Percentiles rank a stretch among this genome's conserved stretches.
phyloP scores from a whole-genome alignment of 306 rosid genomes.

The Vicia faba region DNA sequence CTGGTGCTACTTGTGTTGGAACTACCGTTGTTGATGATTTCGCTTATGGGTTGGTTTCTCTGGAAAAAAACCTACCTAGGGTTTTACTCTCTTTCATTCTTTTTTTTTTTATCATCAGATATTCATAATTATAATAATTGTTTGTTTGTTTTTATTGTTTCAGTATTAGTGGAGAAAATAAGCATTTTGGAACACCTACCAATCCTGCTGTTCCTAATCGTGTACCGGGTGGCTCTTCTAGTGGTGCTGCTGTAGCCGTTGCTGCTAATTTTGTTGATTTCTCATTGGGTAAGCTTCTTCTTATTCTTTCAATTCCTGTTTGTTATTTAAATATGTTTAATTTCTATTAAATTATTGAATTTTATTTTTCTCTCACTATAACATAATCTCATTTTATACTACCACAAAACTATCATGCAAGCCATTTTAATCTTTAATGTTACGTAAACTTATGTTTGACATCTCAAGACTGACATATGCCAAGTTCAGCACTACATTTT shows the following conservation, averaged over 20 bases:
- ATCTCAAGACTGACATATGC: no score
- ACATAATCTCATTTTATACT: no score
- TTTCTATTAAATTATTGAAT: no score
- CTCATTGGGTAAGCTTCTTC: constrained; percentile 70
- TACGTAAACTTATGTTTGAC: no score
- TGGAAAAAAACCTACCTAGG: background rate
- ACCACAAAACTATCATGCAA: no score
- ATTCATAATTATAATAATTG: background rate
- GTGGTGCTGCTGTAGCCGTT: constrained; percentile 97
- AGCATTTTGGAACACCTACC: constrained; percentile 78
- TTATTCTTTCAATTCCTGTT: no score
- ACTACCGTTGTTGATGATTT: constrained; percentile 78
- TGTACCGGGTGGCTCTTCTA: constrained; percentile 85
- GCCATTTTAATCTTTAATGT: no score
- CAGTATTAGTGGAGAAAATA: constrained; percentile 85
- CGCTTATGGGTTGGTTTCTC: constrained; percentile 62
- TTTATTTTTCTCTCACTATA: no score
- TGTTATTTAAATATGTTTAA: no score
- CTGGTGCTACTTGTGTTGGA: constrained; percentile 86
- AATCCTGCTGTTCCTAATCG: constrained; percentile 75
- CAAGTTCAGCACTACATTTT: no score
- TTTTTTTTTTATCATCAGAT: background rate
- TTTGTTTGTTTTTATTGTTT: constrained; percentile 30
- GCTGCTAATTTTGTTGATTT: constrained; percentile 87
- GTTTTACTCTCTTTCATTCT: background rate